These are phyloP conservation scores for Penicillium sp. DNA, from an alignment of 2,329 filamentous ascomycete genomes.

Conservation along the genomic window DNA sequence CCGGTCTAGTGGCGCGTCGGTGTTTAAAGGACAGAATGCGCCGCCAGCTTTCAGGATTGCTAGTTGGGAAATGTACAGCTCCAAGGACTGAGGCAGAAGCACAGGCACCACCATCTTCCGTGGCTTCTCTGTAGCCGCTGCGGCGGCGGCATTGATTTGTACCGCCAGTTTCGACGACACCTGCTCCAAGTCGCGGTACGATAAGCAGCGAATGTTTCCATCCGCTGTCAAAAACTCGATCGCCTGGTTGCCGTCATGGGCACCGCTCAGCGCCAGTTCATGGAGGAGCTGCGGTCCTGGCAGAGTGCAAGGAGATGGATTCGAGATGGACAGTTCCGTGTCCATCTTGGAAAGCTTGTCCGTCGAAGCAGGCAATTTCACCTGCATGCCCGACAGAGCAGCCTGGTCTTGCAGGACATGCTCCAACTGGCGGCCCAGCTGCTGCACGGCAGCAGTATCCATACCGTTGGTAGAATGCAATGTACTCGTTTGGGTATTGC, in stretches of 20 bases:
- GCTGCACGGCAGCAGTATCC: constrained; percentile 29
- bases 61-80: constrained; percentile 76
- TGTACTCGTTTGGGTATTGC: constrained; percentile 27
- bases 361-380: constrained; percentile 13
- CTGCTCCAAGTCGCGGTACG: constrained; percentile 66
- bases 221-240: constrained; percentile 65
- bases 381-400: constrained; percentile 19
- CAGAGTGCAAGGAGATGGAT: constrained; percentile 56
- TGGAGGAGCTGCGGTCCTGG: constrained; percentile 63
- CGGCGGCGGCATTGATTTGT: constrained; percentile 47
- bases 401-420: constrained; percentile 32
- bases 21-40: constrained; percentile 81
- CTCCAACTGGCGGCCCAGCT: constrained; percentile 36
- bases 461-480: constrained; percentile 34
- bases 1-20: constrained; percentile 76
- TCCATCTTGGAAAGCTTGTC: constrained; percentile 19
- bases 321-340: constrained; percentile 58
- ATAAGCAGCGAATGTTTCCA: constrained; percentile 53
- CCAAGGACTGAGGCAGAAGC: constrained; percentile 73
- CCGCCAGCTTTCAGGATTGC: constrained; percentile 79
- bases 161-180: constrained; percentile 61
- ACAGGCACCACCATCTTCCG: constrained; percentile 66
- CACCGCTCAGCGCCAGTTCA: constrained; percentile 60
- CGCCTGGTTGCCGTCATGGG: constrained; percentile 51
- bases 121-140: constrained; percentile 14